Base-by-base conservation (phyloP, 164 flowering plant species). In the Litsea cubeba region DNA sequence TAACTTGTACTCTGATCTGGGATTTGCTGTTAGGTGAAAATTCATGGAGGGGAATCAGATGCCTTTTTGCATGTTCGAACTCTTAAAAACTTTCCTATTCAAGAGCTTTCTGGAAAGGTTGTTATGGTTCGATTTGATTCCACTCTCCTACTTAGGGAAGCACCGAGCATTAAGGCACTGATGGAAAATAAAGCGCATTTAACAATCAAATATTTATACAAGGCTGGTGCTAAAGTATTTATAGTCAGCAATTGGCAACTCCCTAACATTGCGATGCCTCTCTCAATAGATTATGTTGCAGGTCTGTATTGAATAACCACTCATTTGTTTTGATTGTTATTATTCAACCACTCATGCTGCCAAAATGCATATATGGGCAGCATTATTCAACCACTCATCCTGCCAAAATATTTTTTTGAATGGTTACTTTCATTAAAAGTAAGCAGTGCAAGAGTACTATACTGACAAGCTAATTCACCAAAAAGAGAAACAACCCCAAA, bases 91-190 rank as follows among this genome's bases (percentile, higher is more conserved):
- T 88, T 85, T 77, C 92, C 94, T 0, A 83, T 65, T 78, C 84
- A 88, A 76, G 82, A 88, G 74, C 91, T 94, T 58, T 67, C 70
- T 70, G 85, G 80, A 50, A 92, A 88, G 80, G 82, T 88, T 77
- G 92, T 87, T 32, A 72, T 92, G 91, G 96, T 92, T 62, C 85
- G 97, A 74, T 86, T 90, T 82, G 97, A 94, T 82, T 81, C 91
- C 51, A 69, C 79, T 60, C 28, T 86, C 62, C 74, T 92, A 77
- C 83, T 88, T 46, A 28, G 11, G 23, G 80, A 82, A 72, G 74
- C 51, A 25, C 63, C 60, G 63, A 79, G 78, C 30, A 62, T 18
- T 5, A 74, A 70, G 28, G 57, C 62, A 73, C 69, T 57, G 46
- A 81, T 82, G 24, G 70, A 70, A 32, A 58, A 78, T 35, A 81